These are phyloP conservation scores for Hemerocallis citrina DNA, from an alignment of 106 monocot species.

Conservation along the genomic window DNA sequence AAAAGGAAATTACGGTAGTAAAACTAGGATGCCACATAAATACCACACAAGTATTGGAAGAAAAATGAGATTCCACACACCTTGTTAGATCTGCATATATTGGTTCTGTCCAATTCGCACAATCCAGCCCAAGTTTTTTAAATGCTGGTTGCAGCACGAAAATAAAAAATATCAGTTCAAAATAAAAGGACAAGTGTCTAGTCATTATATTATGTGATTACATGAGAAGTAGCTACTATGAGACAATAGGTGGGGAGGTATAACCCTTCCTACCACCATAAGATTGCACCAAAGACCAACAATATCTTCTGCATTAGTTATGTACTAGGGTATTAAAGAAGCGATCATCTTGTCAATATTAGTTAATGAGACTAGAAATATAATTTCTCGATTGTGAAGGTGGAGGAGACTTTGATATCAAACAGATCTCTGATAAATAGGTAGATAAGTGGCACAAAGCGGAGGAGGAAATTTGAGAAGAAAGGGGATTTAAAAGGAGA, in stretches of 20 bases:
- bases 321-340: not conserved
- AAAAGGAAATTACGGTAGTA: not conserved
- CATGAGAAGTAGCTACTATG: not conserved
- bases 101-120: slow-evolving; percentile 84
- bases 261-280: not conserved
- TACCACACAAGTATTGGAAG: no score
- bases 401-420: no score
- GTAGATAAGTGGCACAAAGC: no score
- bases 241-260: not conserved
- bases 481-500: no score
- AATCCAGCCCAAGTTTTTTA: slow-evolving; percentile 64
- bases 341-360: not conserved
- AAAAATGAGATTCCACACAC: slow-evolving; percentile 3
- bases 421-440: no score
- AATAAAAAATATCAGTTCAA: slow-evolving; percentile 6
- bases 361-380: no score
- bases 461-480: no score
- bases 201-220: no score
- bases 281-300: not conserved
- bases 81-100: slow-evolving; percentile 52
- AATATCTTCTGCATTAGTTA: not conserved
- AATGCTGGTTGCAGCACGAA: slow-evolving; percentile 40
- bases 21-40: not conserved
- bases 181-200: not conserved
- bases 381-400: no score